A percentile compares a stretch with the other conserved stretches of the same genome.
Evolutionary conservation across 139 green algal species (phyloP).

Genomic region (Auxenochlorella pyrenoidosa): DNA sequence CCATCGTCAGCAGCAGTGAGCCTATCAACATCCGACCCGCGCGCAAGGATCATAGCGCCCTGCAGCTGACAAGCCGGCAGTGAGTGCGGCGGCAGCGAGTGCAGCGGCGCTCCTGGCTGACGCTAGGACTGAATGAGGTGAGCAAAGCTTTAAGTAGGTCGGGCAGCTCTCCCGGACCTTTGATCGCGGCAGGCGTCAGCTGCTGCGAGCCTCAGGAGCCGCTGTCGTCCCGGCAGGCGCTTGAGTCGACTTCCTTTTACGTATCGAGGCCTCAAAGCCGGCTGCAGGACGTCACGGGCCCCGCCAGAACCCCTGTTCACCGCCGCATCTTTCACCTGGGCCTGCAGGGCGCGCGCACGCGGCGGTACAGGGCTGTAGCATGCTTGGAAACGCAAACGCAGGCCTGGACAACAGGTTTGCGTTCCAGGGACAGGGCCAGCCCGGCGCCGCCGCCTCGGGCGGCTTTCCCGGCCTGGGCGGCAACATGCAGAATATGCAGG

Average conservation of each 20-base stretch:
- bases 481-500: slow-evolving; percentile 43
- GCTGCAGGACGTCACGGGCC: background rate
- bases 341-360: background rate
- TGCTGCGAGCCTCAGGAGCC: no score
- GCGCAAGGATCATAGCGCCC: no score
- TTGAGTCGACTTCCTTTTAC: background rate
- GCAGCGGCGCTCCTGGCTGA: no score
- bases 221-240: no score
- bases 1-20: no score
- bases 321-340: background rate
- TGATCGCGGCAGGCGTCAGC: no score
- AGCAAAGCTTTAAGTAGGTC: background rate
- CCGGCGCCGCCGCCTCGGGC: slow-evolving; percentile 8
- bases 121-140: background rate
- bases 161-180: no score
- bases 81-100: no score
- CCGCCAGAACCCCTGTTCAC: background rate
- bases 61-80: no score
- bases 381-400: slow-evolving; percentile 16
- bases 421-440: slow-evolving; percentile 25
- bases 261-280: background rate
- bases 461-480: slow-evolving; percentile 38
- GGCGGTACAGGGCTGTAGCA: slow-evolving; percentile 15
- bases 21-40: no score
- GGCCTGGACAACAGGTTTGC: slow-evolving; percentile 37